A percentile compares a stretch with the other conserved stretches of the same genome.
Conservation (phyloP, 2,329 filamentous ascomycete species). For the Penicillium sp. region DNA sequence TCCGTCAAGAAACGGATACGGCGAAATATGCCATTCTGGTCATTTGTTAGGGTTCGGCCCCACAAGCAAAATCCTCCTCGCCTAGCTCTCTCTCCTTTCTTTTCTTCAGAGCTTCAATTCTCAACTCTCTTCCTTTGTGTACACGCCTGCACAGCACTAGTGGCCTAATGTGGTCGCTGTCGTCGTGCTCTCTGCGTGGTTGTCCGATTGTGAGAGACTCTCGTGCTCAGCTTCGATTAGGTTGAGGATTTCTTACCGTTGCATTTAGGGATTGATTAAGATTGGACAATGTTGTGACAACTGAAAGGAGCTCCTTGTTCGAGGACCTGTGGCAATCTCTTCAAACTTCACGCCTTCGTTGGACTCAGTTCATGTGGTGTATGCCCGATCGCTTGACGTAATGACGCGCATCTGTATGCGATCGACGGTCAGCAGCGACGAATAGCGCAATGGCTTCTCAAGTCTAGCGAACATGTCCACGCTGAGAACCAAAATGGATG, state of each 20-base stretch:
- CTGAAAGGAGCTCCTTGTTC: background rate
- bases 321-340: background rate
- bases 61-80: background rate
- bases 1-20: background rate
- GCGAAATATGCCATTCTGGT: background rate
- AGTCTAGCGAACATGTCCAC: background rate
- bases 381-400: background rate
- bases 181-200: background rate
- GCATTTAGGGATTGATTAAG: background rate
- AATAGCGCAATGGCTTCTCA: background rate
- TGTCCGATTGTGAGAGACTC: background rate
- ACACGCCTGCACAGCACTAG: background rate
- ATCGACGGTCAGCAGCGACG: background rate
- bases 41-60: background rate
- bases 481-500: too few species aligned
- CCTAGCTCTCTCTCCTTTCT: background rate
- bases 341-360: too few species aligned
- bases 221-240: background rate
- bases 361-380: background rate
- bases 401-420: background rate
- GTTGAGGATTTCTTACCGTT: background rate
- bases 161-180: background rate
- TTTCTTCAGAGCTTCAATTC: background rate
- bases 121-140: background rate
- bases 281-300: background rate